Conservation (phyloP, 805 yeast species). For the Pichia thaimueangensis region DNA sequence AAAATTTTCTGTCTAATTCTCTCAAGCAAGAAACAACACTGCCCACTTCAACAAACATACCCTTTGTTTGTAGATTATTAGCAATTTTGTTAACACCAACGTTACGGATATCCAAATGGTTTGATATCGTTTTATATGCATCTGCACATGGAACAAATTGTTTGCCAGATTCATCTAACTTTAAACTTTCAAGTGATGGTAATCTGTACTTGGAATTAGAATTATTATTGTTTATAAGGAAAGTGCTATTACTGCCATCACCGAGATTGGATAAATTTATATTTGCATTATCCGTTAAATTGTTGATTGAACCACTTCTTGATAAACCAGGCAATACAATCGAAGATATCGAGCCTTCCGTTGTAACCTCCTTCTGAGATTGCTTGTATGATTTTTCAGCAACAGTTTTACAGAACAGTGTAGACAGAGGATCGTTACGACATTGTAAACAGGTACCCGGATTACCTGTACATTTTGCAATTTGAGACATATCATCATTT, state of each 20-base stretch:
- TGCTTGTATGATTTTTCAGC: conserved; percentile 32
- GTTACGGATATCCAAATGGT: conserved; percentile 70
- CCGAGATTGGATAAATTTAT: neutral
- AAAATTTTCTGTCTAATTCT: conserved; percentile 61
- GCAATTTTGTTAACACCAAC: conserved; percentile 72
- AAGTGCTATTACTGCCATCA: neutral
- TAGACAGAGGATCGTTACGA: conserved; percentile 80
- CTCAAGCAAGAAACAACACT: conserved; percentile 80
- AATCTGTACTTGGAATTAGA: conserved; percentile 3
- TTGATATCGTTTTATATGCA: conserved; percentile 78
- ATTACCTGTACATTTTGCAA: conserved; percentile 66
- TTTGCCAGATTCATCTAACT: conserved; percentile 34
- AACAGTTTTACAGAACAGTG: conserved; percentile 80
- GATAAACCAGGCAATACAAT: conserved; percentile 1
- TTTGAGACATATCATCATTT: conserved; percentile 16
- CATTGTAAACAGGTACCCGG: conserved; percentile 87
- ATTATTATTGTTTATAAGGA: neutral
- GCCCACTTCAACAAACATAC: conserved; percentile 89
- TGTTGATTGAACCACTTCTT: neutral
- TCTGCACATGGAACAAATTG: conserved; percentile 79
- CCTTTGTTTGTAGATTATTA: conserved; percentile 69
- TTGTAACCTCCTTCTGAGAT: too few relatives aligned
- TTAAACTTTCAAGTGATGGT: conserved; percentile 25
- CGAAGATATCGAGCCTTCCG: too few relatives aligned
- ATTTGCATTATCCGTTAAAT: neutral